These are phyloP conservation scores for Scleroderma citrinum DNA, from an alignment of 768 basidiomycete genomes.

Conservation along the genomic window DNA sequence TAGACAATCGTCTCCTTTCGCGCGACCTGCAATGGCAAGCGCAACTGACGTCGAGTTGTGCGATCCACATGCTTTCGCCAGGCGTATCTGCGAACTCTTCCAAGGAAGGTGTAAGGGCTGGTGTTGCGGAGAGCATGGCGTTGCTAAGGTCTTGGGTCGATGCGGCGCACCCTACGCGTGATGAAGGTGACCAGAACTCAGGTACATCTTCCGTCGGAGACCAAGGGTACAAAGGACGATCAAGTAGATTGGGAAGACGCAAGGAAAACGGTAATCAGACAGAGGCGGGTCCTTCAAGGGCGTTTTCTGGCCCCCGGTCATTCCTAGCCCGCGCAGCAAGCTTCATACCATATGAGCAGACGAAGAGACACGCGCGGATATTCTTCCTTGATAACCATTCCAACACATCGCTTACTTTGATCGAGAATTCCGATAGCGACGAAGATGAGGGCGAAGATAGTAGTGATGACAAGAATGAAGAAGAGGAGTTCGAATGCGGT, in stretches of 20 bases:
- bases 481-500: constrained; percentile 39
- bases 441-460: constrained; percentile 1
- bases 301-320: constrained; percentile 1
- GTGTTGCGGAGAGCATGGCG: constrained; percentile 44
- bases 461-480: background rate
- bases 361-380: constrained; percentile 22
- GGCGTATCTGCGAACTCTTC: constrained; percentile 12
- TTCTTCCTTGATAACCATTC: constrained; percentile 15
- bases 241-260: background rate
- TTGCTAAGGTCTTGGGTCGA: constrained; percentile 38
- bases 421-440: constrained; percentile 1
- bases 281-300: constrained; percentile 1
- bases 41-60: constrained; percentile 51
- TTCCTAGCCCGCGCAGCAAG: background rate
- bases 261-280: background rate
- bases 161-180: constrained; percentile 28
- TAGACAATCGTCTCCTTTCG: constrained; percentile 38
- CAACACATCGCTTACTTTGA: background rate
- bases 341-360: constrained; percentile 13
- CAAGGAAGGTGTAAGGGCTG: constrained; percentile 18
- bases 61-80: constrained; percentile 50
- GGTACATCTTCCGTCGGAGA: constrained; percentile 2
- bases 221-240: background rate
- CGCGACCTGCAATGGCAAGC: constrained; percentile 56
- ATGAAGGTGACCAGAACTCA: background rate